Evolutionary conservation across 2,329 filamentous ascomycete species (phyloP).

Genomic region (Hymenoscyphus albidus): DNA sequence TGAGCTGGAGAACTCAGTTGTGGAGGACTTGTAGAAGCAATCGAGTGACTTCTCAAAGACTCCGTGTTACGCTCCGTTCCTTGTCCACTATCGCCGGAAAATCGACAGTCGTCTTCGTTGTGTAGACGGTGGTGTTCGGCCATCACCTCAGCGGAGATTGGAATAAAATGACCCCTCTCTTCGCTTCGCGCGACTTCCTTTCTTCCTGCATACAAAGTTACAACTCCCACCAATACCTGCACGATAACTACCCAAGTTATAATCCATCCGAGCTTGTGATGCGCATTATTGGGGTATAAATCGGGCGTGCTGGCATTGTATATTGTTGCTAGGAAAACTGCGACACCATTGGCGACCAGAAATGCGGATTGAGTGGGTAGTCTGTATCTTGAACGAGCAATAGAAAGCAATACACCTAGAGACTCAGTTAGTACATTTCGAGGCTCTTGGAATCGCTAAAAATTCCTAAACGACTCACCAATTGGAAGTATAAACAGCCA

Average conservation of each 20-base stretch:
- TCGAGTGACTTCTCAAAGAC: conserved; percentile 61
- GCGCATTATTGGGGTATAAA: conserved; percentile 81
- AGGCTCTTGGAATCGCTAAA: not conserved
- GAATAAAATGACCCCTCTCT: conserved; percentile 59
- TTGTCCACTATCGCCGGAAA: conserved; percentile 68
- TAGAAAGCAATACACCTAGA: conserved; percentile 69
- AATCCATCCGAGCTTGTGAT: conserved; percentile 85
- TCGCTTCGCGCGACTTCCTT: conserved; percentile 35
- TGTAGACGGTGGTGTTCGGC: conserved; percentile 48
- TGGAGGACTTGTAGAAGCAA: conserved; percentile 55
- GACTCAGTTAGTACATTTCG: conserved; percentile 5
- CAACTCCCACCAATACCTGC: conserved; percentile 58
- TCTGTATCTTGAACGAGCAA: conserved; percentile 72
- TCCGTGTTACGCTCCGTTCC: conserved; percentile 67
- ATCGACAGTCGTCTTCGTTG: conserved; percentile 46
- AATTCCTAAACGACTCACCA: conserved; percentile 45
- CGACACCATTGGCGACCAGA: conserved; percentile 58
- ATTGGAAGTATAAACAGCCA: conserved; percentile 69
- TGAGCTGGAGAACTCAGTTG: conserved; percentile 10
- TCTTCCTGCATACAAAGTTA: conserved; percentile 27
- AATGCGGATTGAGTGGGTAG: conserved; percentile 67
- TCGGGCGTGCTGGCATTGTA: conserved; percentile 83
- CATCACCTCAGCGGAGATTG: conserved; percentile 54
- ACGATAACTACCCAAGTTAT: conserved; percentile 66
- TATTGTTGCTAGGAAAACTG: conserved; percentile 60